Evolutionary conservation across 2,329 filamentous ascomycete species (phyloP), one percentile per base, ranked within the genome.

Genomic region (Colletotrichum salicis): DNA sequence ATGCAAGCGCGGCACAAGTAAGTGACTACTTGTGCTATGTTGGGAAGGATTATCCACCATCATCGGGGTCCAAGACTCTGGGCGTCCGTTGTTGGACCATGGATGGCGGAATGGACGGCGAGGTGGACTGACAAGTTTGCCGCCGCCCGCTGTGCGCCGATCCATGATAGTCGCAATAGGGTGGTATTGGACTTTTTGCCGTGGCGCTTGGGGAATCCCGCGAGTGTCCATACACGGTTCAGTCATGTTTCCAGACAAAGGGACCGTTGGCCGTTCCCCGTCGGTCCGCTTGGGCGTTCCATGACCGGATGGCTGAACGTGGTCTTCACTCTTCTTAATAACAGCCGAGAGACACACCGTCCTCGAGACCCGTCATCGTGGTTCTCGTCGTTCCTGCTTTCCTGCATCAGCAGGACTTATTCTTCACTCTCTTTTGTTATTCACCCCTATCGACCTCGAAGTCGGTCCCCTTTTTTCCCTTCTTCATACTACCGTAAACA

Each of bases 321-420:
- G 59, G 65, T 55, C 65, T 33, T 64, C 65, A 57, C 33, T 69
- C 65, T 71, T 68, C 69, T 71, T 71, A 71, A 64, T 71, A 71
- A 71, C 70, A 64, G 48, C 45, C 48, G 54, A 69, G 59, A 69
- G 65, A 69, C 70, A 60, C 65, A 41, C 59, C 59, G 64, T 35
- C 58, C 70, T 22, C 10, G 27, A 60, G 65, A 33, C 48, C 69
- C 69, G 65, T 64, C 65, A 24, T 51, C 48, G 29, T 41, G 59
- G 59, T 61, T 56, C 70, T 56, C 51, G 35, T 60, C 19, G 48
- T 56, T 64, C 41, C 58, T 60, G 65, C 48, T 48, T 29, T 71
- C 65, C 65, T 71, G 65, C 35, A 71, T 48, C 54, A 69, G 45
- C 59, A 51, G 65, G 59, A 51, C 54, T 52, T 55, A 35, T 64